Evolutionary conservation across 1,139 yeast genomes (phyloP).

Genomic region (Ogataea hybrid): DNA sequence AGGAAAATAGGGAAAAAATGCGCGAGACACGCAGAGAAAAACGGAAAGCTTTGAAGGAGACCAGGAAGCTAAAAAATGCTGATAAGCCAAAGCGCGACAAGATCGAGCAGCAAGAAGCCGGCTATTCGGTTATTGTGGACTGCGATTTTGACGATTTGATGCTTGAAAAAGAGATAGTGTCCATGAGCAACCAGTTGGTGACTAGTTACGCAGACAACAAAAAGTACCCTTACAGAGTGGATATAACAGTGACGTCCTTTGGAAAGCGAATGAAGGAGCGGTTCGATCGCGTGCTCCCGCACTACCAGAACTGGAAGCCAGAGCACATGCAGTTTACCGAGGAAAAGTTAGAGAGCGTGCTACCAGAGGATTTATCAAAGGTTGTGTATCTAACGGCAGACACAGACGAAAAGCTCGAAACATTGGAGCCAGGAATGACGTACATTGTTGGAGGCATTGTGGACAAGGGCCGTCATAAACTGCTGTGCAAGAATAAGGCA

Average conservation of each 20-base stretch:
- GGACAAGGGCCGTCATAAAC: conserved; percentile 89
- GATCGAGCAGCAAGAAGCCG: conserved; percentile 38
- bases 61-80: conserved; percentile 34
- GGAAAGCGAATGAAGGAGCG: conserved; percentile 63
- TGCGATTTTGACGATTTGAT: conserved; percentile 89
- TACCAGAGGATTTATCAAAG: conserved; percentile 36
- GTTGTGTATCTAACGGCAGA: conserved; percentile 83
- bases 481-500: conserved; percentile 81
- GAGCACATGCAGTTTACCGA: conserved; percentile 51
- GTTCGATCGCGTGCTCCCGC: conserved; percentile 60
- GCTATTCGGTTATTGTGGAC: conserved; percentile 64
- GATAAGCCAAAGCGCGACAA: conserved; percentile 32
- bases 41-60: conserved; percentile 43
- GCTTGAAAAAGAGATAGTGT: conserved; percentile 75
- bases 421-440: conserved; percentile 63
- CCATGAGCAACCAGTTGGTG: conserved; percentile 77
- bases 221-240: conserved; percentile 57
- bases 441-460: conserved; percentile 95
- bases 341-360: conserved; percentile 39
- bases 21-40: conserved; percentile 51
- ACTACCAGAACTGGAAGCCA: conserved; percentile 61
- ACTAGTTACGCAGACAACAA: conserved; percentile 79
- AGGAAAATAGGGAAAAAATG: conserved; percentile 60
- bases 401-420: conserved; percentile 63
- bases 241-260: conserved; percentile 63